Evolutionary conservation across 208 protist species (phyloP).

Genomic region (Vickermania ingenoplastis): DNA sequence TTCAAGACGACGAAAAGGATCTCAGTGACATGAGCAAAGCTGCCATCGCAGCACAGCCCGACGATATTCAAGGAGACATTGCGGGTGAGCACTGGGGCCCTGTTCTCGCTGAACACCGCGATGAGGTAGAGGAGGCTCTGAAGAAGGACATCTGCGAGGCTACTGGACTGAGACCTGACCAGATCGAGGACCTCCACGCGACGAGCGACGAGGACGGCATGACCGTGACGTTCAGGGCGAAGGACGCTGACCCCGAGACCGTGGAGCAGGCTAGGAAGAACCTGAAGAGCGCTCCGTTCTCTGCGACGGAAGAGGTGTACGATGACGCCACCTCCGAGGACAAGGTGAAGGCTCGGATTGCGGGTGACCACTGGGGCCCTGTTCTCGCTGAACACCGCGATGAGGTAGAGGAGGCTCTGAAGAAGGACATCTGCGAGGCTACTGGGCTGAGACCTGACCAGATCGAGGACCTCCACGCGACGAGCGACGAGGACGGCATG

Average conservation of each 20-base stretch:
- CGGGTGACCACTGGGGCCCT: no score
- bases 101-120: neutral
- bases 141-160: constrained; percentile 10
- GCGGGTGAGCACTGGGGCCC: constrained; percentile 5
- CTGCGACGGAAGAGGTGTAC: neutral
- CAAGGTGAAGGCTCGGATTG: no score
- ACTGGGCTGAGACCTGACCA: no score
- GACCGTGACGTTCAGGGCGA: neutral
- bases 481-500: no score
- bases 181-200: neutral
- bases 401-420: no score
- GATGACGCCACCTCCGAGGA: no score
- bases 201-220: neutral
- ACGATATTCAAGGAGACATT: neutral
- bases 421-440: no score
- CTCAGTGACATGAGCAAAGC: neutral
- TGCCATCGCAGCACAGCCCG: neutral
- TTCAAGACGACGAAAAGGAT: neutral
- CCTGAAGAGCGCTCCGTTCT: neutral
- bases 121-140: constrained; percentile 1
- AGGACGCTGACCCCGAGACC: neutral
- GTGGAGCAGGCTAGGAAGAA: neutral
- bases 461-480: no score
- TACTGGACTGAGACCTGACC: constrained; percentile 1
- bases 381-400: no score